Base-by-base conservation (phyloP, 495 filamentous ascomycete genomes). In the Trichocladium uniseriatum region DNA sequence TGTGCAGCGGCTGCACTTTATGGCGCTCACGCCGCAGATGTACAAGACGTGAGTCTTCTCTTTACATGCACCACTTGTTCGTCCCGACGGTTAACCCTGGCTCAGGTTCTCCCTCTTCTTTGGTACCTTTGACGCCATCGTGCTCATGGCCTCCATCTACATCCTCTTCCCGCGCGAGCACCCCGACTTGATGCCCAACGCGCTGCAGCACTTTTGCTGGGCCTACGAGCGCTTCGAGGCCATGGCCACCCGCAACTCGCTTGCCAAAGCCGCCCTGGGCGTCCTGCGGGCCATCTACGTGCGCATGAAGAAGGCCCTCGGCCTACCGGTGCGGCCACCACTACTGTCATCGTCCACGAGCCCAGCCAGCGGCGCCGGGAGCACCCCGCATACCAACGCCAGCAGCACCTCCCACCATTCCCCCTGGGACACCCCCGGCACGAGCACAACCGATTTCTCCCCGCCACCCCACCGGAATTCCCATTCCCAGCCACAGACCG, bases 101-200 rank as follows among this genome's bases (percentile, higher is more conserved):
- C n/a, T 38, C 24, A 64, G 61, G 6, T 72, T 73, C 53, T 65
- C 70, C 15, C 59, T 75, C 8, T 77, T 81, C 47, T 75, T 78
- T 29, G 74, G 73, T 38, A 80, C 76, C 2, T 83, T 83, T 49
- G 80, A 83, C 59, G 79, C 80, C 16, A 69, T 80, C 45, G 72
- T 82, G 24, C 68, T 83, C 45, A 72, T 81, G 43, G 69, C 78
- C 5, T 75, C 79, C 15, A 71, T 82, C 43, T 80, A 73, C 57
- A 74, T 79, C 29, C 51, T 76, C 7, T 77, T 77, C 49, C 74
- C 76, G 6, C 57, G 61, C 14, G 70, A 78, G 41, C 68, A 76
- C 44, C 42, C 50, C 11, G 68, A 73, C 24, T 40, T 69, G 36
- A 57, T 69, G 14, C 53, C 62, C 14, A 61, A 69, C 36, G 65